These are phyloP conservation scores for Kandelia obovata DNA, from an alignment of 345 rosid genomes.

Conservation along the genomic window DNA sequence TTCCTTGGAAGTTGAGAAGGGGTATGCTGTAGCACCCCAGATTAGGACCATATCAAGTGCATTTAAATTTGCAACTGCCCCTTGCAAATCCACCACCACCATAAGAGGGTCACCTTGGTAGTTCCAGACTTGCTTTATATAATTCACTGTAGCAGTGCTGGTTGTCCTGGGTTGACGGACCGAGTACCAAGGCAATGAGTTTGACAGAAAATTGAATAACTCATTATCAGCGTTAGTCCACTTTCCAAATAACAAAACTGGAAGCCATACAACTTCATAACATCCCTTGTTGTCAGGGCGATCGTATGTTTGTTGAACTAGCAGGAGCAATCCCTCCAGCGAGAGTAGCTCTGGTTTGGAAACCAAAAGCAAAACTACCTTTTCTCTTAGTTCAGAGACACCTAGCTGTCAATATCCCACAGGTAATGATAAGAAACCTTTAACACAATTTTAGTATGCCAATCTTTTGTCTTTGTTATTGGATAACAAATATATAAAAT, in stretches of 20 bases:
- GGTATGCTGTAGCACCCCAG: slow-evolving; percentile 75
- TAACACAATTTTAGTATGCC: no score
- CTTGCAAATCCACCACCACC: slow-evolving; percentile 57
- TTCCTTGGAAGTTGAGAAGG: slow-evolving; percentile 64
- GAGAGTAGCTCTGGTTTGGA: slow-evolving; percentile 55
- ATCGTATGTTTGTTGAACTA: slow-evolving; percentile 56
- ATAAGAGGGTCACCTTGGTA: slow-evolving; percentile 42
- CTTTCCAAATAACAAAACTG: slow-evolving; percentile 39
- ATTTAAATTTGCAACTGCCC: slow-evolving; percentile 48
- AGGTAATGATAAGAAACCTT: slow-evolving; percentile 2
- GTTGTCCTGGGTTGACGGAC: slow-evolving; percentile 48
- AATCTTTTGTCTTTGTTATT: neutral
- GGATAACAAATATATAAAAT: neutral
- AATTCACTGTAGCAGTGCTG: slow-evolving; percentile 43
- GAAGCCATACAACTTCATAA: slow-evolving; percentile 63
- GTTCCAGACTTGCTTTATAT: slow-evolving; percentile 53
- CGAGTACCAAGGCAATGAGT: slow-evolving; percentile 61
- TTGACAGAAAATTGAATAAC: slow-evolving; percentile 39
- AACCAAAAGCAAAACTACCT: slow-evolving; percentile 54
- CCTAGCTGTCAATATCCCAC: slow-evolving; percentile 39
- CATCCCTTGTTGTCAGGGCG: slow-evolving; percentile 37
- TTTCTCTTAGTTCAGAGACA: slow-evolving; percentile 52
- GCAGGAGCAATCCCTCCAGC: slow-evolving; percentile 48
- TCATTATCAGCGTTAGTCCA: slow-evolving; percentile 54
- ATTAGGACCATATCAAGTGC: slow-evolving; percentile 68